Evolutionary conservation across 106 monocot species (phyloP), one percentile per base, ranked within the genome.

Genomic region (Cymbidium sinense): DNA sequence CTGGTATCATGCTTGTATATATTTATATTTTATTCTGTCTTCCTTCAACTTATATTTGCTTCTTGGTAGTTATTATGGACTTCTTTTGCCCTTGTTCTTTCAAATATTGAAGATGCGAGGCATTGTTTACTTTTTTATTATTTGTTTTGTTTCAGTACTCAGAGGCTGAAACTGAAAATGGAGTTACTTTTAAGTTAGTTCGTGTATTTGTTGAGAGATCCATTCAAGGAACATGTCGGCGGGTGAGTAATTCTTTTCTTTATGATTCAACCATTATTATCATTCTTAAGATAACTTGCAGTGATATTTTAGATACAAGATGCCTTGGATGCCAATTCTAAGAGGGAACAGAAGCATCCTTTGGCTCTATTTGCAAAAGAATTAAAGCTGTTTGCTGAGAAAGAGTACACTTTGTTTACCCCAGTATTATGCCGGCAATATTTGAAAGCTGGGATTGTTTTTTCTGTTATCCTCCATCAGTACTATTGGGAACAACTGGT

Each of bases 401-500:
- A 81, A 77, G 90, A 93, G 43, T 75, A 55, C 75, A 78, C 83
- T 41, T 51, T 58, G 29, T 93, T 86, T 80, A 83, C 72, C 54
- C 88, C 90, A 73, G 61, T 87, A 44, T 79, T 93, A 62, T 71
- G 80, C 55, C 74, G 34, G 64, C 77, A 77, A 20, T 87, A 87
- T 78, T 84, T 84, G 61, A 79, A 84, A 76, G 84, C 90, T 70
- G 88, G 88, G 77, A 75, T 76, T 3, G 58, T 88, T 70, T 83
- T 88, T 77, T 74, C 81, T 34, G 25, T 83, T 74, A 62, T 88
- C 17, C 51, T 93, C 21, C 93, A 90, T 36, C 83, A 85, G 52
- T 74, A 90, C 79, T 93, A 86, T 85, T 86, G 83, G 52, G 51
- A 88, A 83, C 76, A 81, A 27, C 34, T 93, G 88, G 93, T 93